These are phyloP conservation scores for Thalassiosira delicatula DNA, from an alignment of 352 stramenopile species.

Conservation along the genomic window DNA sequence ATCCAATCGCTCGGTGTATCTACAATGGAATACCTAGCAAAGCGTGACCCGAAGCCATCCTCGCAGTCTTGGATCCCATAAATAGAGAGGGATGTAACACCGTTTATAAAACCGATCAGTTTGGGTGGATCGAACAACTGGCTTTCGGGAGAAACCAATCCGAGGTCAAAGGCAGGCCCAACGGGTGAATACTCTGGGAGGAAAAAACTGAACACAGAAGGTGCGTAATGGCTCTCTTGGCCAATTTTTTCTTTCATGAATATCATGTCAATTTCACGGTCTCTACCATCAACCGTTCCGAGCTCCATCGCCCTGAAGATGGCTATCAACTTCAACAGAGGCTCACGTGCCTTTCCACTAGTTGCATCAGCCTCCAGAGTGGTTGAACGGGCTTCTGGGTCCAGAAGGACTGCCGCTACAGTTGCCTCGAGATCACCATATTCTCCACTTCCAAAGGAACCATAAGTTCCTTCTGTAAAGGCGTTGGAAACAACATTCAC, in stretches of 20 bases:
- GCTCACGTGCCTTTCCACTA: constrained; percentile 34
- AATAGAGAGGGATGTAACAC: too few relatives aligned
- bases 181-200: constrained; percentile 46
- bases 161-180: constrained; percentile 20
- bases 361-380: constrained; percentile 62
- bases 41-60: too few relatives aligned
- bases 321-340: constrained; percentile 43
- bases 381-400: constrained; percentile 57
- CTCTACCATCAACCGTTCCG: too few relatives aligned
- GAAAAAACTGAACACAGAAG: constrained; percentile 48
- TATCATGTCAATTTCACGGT: too few relatives aligned
- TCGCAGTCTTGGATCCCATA: too few relatives aligned
- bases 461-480: constrained; percentile 64
- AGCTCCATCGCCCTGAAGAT: background rate
- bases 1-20: too few relatives aligned
- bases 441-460: constrained; percentile 50
- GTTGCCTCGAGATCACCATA: constrained; percentile 77
- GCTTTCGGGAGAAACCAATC: constrained; percentile 29
- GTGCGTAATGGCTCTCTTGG: background rate
- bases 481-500: constrained; percentile 58
- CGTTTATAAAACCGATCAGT: too few relatives aligned
- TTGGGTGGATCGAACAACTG: too few relatives aligned
- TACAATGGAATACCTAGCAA: too few relatives aligned
- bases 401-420: constrained; percentile 72
- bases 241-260: too few relatives aligned